phyloP scores from a whole-genome alignment of 108 stramenopile species.

The Cyclotella choctawhatcheeana region DNA sequence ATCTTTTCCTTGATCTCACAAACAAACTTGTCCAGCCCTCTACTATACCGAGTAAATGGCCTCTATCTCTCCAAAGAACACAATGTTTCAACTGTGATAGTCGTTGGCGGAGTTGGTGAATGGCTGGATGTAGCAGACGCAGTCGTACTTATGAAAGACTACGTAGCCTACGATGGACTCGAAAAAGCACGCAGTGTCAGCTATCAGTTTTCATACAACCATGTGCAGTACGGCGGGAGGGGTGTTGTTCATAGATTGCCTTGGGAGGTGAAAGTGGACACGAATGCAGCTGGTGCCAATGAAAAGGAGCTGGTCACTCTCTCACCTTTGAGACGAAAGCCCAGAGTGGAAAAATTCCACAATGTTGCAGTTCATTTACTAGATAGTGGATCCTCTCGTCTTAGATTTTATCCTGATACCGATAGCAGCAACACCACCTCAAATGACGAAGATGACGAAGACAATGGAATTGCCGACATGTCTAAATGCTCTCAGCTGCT shows the following conservation, averaged over 20 bases:
- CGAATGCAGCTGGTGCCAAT: neutral
- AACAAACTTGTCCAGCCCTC: conserved; percentile 42
- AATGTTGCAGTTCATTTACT: conserved; percentile 51
- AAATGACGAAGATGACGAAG: conserved; percentile 62
- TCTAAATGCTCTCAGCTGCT: conserved; percentile 82
- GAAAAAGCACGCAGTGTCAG: conserved; percentile 82
- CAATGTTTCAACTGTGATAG: conserved; percentile 89
- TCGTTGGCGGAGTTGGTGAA: conserved; percentile 98
- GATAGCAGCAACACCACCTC: conserved; percentile 5
- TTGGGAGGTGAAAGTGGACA: conserved; percentile 62
- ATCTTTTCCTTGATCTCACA: neutral
- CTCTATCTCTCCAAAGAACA: conserved; percentile 63
- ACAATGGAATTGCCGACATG: conserved; percentile 79
- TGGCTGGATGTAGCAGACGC: conserved; percentile 94
- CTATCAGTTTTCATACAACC: conserved; percentile 85
- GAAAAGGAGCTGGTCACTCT: conserved; percentile 60
- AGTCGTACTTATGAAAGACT: conserved; percentile 90
- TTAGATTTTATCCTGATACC: conserved; percentile 56
- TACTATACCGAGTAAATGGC: conserved; percentile 91
- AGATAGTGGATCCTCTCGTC: conserved; percentile 67
- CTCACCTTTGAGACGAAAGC: conserved; percentile 52
- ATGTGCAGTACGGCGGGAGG: conserved; percentile 90
- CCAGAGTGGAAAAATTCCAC: conserved; percentile 29
- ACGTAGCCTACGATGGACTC: conserved; percentile 82
- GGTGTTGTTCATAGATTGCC: conserved; percentile 88